Evolutionary conservation across 2,329 filamentous ascomycete genomes (phyloP).

Genomic region (Pseudogymnoascus sp.): DNA sequence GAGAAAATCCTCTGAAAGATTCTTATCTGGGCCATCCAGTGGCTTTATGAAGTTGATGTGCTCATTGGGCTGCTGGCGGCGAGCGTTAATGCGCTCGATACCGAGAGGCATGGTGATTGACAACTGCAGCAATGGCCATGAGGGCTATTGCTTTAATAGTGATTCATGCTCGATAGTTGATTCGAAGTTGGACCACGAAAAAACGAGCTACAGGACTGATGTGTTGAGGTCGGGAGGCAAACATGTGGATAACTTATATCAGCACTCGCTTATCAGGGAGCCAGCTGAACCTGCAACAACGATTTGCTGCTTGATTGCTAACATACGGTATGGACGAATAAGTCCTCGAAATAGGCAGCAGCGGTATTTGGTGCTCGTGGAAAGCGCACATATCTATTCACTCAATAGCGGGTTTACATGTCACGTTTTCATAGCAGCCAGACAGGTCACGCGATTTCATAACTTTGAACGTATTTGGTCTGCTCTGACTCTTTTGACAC

Average conservation of each 20-base stretch:
- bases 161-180: conserved; percentile 1
- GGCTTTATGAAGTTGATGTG: conserved; percentile 82
- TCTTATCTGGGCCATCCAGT: conserved; percentile 55
- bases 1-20: conserved; percentile 60
- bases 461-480: neutral
- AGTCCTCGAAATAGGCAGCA: neutral
- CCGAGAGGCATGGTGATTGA: conserved; percentile 59
- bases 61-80: conserved; percentile 64
- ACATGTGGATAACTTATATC: conserved; percentile 4
- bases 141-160: neutral
- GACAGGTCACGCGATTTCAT: neutral
- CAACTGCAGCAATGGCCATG: neutral
- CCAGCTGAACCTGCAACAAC: neutral
- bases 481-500: neutral
- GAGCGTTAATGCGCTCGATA: conserved; percentile 71
- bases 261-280: conserved; percentile 7
- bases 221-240: conserved; percentile 1
- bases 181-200: neutral
- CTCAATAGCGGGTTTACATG: neutral
- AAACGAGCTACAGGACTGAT: neutral
- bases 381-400: neutral
- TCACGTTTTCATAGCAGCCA: neutral
- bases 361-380: neutral
- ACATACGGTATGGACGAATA: neutral
- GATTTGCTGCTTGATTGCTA: neutral